Base-by-base conservation (phyloP, 306 rosid genomes). In the Benincasa hispida region DNA sequence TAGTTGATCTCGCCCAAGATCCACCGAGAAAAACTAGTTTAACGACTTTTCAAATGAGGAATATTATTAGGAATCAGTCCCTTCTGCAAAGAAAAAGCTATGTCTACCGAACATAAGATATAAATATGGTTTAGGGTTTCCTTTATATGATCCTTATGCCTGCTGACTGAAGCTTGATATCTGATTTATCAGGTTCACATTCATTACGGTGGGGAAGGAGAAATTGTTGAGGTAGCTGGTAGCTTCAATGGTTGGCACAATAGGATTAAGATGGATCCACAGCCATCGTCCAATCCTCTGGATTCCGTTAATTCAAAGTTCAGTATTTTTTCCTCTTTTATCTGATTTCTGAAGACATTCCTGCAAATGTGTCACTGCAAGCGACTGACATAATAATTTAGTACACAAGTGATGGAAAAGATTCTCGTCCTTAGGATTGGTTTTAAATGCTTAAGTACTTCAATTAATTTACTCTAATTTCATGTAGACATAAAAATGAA, bases 201-300 rank as follows among this genome's bases (percentile, higher is more conserved):
- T 76, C 89, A 87, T 34, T 94, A 86, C 75, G 54, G 58, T 51
- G 87, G 96, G 22, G 91, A 90, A 45, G 98, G 88, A 80, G 91
- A 88, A 77, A 81, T 62, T 70, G 97, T 94, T 77, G 98, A 94
- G 87, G 90, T 94, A 74, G 83, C 96, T 3, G 97, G 98, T 75
- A 91, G 97, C 88, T 94, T 91, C 90, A 90, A 90, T 59, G 97
- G 98, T 78, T 94, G 98, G 98, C 95, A 91, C 84, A 91, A 90
- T 56, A 77, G 70, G 79, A 86, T 94, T 75, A 83, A 79, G 84
- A 73, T 94, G 96, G 98, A 94, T 82, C 90, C 82, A 59, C 85
- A 84, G 59, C 84, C 85, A 79, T 82, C 85, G 57, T 74, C 84
- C 76, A 78, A 79, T 84, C 62, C 55, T 66, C 15, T 41, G 58